A percentile compares a stretch with the other conserved stretches of the same genome.
Evolutionary conservation across 2,329 filamentous ascomycete species (phyloP).

Genomic region (Sporothrix brasiliensis): DNA sequence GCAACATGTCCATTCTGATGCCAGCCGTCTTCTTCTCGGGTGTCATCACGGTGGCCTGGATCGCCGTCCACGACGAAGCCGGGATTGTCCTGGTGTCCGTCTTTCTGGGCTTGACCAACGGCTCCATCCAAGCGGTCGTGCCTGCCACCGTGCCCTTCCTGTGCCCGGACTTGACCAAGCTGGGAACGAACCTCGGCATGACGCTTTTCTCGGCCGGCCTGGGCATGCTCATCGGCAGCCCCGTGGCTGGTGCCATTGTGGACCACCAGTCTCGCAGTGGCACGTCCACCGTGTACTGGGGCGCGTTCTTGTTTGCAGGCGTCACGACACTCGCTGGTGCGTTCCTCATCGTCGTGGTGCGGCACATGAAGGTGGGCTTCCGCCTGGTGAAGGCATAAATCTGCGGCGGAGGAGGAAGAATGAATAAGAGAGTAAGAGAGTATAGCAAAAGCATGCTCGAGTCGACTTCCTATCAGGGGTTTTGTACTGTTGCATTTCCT

Average conservation of each 20-base stretch:
- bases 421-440: no score
- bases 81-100: conserved; percentile 43
- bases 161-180: conserved; percentile 44
- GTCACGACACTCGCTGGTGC: conserved; percentile 24
- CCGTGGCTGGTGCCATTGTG: conserved; percentile 53
- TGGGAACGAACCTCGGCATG: conserved; percentile 51
- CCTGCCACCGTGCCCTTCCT: conserved; percentile 46
- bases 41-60: conserved; percentile 32
- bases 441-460: background rate
- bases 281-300: conserved; percentile 19
- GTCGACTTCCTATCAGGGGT: background rate
- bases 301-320: conserved; percentile 28
- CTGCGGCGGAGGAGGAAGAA: background rate
- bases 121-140: conserved; percentile 46
- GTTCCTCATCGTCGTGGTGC: conserved; percentile 18
- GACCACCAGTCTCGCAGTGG: conserved; percentile 15
- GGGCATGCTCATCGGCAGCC: conserved; percentile 56
- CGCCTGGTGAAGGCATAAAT: conserved; percentile 26
- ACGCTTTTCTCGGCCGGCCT: conserved; percentile 47
- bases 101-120: conserved; percentile 42
- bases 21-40: conserved; percentile 27
- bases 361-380: conserved; percentile 29
- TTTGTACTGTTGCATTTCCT: conserved; percentile 4
- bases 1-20: conserved; percentile 30
- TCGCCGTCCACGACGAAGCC: conserved; percentile 40